Base-by-base conservation (phyloP, 139 green algal species). In the Desmodesmus armatus region DNA sequence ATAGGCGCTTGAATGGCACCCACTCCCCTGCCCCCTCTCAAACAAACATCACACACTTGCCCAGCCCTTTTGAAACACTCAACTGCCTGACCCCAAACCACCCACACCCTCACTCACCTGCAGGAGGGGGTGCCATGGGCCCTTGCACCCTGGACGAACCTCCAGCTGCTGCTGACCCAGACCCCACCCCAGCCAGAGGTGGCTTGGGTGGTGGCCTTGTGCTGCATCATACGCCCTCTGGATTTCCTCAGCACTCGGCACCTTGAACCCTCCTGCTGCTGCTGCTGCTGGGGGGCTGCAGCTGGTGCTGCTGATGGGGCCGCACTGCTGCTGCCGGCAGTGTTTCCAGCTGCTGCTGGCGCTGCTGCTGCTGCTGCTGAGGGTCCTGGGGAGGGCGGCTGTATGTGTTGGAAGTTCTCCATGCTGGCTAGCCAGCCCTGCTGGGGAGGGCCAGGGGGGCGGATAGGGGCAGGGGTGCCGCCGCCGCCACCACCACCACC, bases 141-240 rank as follows among this genome's bases (percentile, higher is more conserved):
- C n/a, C 62, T 72, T 15, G 6, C 62, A 72, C 7, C 9, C 15
- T 15, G 17, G 19, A 15, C 37, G 69, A 15, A 6, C 19, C 44
- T n/a, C 27, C 73, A 29, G 31, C 73, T 80, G 44, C 73, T 53
- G 37, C 41, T 78, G n/a, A n/a, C n/a, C n/a, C n/a, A n/a, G n/a
- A n/a, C n/a, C n/a, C n/a, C n/a, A n/a, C n/a, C n/a, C n/a, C 37
- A 37, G 37, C 70, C 43, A 39, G 40, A 35, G 43, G 4, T 4
- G 78, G 88, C 78, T 95, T 95, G 41, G 74, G 37, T 41, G 92
- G 92, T 9, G 91, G 91, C 92, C 92, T 9, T 78, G 78, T 6
- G 90, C 91, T 2, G 89, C 88, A 51, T 95, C 92, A 85, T 95
- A 95, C 0, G 86, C 85, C 2, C 83, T 43, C 81, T 91, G 85